phyloP scores from a whole-genome alignment of 2,329 filamentous ascomycete genomes.

The Pseudogymnoascus sp. region DNA sequence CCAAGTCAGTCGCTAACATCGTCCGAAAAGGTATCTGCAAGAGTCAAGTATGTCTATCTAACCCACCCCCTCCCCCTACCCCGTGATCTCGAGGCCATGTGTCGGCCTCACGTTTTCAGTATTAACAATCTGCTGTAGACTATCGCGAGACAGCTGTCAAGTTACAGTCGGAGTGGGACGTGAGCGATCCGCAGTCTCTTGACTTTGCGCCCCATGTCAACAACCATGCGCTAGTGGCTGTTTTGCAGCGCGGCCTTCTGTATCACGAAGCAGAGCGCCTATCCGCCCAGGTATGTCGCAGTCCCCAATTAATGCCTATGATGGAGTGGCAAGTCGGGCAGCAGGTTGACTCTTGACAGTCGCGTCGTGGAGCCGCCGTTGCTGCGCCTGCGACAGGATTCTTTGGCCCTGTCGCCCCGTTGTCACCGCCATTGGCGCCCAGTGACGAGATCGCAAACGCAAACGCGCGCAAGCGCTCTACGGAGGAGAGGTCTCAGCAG shows the following conservation, averaged over 20 bases:
- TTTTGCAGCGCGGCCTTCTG: constrained; percentile 55
- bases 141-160: constrained; percentile 60
- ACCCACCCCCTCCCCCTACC: not conserved
- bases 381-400: constrained; percentile 20
- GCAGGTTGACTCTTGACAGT: constrained; percentile 10
- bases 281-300: constrained; percentile 22
- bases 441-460: constrained; percentile 22
- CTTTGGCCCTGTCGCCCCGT: constrained; percentile 26
- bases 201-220: constrained; percentile 57
- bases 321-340: not conserved
- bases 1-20: constrained; percentile 23
- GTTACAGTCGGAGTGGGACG: constrained; percentile 61
- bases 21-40: constrained; percentile 26
- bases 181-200: constrained; percentile 53
- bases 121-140: constrained; percentile 36
- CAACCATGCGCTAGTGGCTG: constrained; percentile 53
- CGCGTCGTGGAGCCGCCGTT: constrained; percentile 13
- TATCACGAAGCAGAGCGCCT: constrained; percentile 53
- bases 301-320: not conserved
- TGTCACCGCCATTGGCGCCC: constrained; percentile 17
- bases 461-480: constrained; percentile 25
- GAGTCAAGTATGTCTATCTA: constrained; percentile 26
- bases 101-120: not conserved
- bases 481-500: constrained; percentile 27
- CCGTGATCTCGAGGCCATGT: constrained; percentile 10